A percentile compares a stretch with the other conserved stretches of the same genome.
These are phyloP conservation scores for Talinum fruticosum DNA, from an alignment of 148 eudicot genomes.

Conservation along the genomic window DNA sequence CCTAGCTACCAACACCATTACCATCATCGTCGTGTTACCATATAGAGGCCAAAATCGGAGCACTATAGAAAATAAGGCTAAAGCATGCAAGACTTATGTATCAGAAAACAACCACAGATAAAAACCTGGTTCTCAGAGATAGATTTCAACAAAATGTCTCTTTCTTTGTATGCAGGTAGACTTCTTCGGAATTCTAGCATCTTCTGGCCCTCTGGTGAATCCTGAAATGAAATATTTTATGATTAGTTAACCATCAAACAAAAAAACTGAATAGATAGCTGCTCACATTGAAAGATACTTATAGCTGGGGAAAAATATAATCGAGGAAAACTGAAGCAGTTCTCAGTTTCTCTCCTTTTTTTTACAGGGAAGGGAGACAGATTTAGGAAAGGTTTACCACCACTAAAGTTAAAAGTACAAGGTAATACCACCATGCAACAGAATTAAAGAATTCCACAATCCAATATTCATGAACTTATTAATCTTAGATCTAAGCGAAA, in stretches of 20 bases:
- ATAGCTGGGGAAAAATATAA: background rate
- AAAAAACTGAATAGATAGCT: background rate
- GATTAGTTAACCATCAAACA: background rate
- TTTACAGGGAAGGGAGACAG: background rate
- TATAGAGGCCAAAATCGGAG: background rate
- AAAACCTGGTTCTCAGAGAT: conserved; percentile 80
- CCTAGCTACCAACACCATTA: background rate
- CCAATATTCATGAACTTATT: too few relatives aligned
- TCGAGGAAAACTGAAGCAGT: background rate
- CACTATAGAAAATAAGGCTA: background rate
- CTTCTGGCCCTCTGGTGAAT: conserved; percentile 86
- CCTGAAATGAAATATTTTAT: conserved; percentile 36
- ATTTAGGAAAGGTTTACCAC: background rate
- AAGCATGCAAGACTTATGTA: background rate
- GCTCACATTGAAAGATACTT: background rate
- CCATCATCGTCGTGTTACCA: background rate
- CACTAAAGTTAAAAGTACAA: background rate
- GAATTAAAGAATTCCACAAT: background rate
- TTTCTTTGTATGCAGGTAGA: conserved; percentile 88
- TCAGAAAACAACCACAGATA: background rate
- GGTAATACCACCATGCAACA: background rate
- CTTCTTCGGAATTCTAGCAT: conserved; percentile 81
- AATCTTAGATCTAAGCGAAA: too few relatives aligned
- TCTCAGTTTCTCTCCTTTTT: background rate
- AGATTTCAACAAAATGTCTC: conserved; percentile 56